Conservation (phyloP, 2,329 filamentous ascomycete genomes). For the Monosporascus sp. region DNA sequence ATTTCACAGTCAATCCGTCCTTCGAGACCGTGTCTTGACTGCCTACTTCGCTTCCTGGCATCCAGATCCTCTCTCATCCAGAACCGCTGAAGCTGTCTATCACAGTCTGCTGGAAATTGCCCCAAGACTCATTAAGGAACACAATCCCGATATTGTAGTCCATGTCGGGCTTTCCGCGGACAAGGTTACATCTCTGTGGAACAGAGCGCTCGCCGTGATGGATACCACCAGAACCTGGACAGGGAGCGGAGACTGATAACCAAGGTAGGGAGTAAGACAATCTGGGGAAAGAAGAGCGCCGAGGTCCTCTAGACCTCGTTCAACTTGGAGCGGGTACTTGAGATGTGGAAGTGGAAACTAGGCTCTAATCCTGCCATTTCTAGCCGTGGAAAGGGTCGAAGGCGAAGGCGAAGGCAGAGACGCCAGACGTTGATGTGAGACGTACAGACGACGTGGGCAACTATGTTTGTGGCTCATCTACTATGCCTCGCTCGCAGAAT, state of each 20-base stretch:
- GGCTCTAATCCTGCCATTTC: neutral
- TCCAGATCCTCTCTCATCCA: slow-evolving; percentile 1
- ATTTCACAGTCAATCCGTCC: slow-evolving; percentile 1
- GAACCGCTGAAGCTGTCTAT: neutral
- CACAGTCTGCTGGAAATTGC: neutral
- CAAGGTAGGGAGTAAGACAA: neutral
- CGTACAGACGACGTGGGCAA: slow-evolving; percentile 2
- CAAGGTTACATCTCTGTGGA: slow-evolving; percentile 2
- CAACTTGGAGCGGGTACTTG: neutral
- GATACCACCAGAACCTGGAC: slow-evolving; percentile 3
- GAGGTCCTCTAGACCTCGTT: neutral
- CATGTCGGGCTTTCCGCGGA: slow-evolving; percentile 2
- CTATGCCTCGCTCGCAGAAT: neutral
- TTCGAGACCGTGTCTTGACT: slow-evolving; percentile 2
- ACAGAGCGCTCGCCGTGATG: neutral
- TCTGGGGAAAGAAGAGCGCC: neutral
- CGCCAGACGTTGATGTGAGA: neutral
- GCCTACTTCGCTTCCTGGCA: neutral
- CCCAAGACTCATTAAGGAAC: neutral
- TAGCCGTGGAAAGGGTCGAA: neutral
- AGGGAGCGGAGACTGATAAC: neutral
- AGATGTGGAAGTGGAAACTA: neutral
- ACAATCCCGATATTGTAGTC: slow-evolving; percentile 3
- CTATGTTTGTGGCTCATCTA: slow-evolving; percentile 2
- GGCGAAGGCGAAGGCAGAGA: neutral